phyloP scores from a whole-genome alignment of 2,329 filamentous ascomycete genomes.

The Paramyrothecium sp. region DNA sequence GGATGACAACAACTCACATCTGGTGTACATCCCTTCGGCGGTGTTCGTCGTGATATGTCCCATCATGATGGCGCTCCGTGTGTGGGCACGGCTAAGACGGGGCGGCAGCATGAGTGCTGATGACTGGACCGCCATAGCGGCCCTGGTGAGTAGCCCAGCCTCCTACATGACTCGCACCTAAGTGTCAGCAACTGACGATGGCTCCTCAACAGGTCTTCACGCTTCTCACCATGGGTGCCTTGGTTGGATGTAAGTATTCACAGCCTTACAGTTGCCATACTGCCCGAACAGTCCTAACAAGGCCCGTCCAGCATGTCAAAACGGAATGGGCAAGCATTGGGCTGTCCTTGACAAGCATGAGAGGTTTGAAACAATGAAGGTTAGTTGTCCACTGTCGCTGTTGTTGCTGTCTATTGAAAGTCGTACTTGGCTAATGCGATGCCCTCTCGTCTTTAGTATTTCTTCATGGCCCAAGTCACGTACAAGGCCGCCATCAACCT shows the following conservation, averaged over 20 bases:
- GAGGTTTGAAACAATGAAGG: slow-evolving; percentile 16
- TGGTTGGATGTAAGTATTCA: slow-evolving; percentile 5
- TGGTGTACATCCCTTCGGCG: slow-evolving; percentile 21
- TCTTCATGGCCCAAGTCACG: slow-evolving; percentile 22
- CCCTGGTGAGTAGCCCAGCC: slow-evolving; percentile 13
- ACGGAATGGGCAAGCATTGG: slow-evolving; percentile 18
- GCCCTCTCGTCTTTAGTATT: slow-evolving; percentile 12
- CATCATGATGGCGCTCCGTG: slow-evolving; percentile 12
- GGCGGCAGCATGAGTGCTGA: slow-evolving; percentile 17
- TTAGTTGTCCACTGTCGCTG: background rate
- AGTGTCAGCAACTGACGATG: background rate
- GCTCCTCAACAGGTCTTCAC: slow-evolving; percentile 5
- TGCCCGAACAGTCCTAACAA: background rate
- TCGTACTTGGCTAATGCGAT: background rate
- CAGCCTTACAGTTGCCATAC: background rate
- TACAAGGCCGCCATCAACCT: slow-evolving; percentile 29
- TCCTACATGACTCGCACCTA: slow-evolving; percentile 4
- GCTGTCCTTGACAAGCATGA: slow-evolving; percentile 7
- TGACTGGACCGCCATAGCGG: slow-evolving; percentile 17
- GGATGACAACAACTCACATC: slow-evolving; percentile 17
- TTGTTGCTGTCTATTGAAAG: background rate
- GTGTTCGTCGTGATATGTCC: slow-evolving; percentile 20
- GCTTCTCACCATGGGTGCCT: slow-evolving; percentile 5
- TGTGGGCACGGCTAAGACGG: slow-evolving; percentile 17
- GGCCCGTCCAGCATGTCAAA: slow-evolving; percentile 16